phyloP scores from a whole-genome alignment of 441 rosid genomes.

The Pelargonium myrrhifolium region DNA sequence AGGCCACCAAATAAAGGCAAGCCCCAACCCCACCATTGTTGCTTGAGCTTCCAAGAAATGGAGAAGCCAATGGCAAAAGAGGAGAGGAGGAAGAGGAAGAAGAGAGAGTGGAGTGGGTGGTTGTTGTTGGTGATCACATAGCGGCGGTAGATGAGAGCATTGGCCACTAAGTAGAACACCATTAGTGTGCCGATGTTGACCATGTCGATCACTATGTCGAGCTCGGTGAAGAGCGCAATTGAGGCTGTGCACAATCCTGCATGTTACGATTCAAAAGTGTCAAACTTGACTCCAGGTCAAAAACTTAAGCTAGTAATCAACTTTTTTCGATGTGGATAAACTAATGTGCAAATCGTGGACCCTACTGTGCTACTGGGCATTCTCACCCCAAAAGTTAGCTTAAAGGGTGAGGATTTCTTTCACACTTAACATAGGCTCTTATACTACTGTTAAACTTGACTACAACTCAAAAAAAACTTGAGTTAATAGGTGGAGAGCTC shows the following conservation, averaged over 20 bases:
- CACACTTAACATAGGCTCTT: no score
- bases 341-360: no score
- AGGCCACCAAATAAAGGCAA: conserved; percentile 33
- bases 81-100: conserved; percentile 63
- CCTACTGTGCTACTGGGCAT: no score
- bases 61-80: conserved; percentile 50
- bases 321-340: no score
- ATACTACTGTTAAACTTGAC: no score
- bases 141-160: conserved; percentile 69
- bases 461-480: no score
- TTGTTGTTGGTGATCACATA: conserved; percentile 39
- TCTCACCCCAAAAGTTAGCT: no score
- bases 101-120: conserved; percentile 44
- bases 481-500: no score
- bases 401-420: no score
- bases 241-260: conserved; percentile 87
- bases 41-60: conserved; percentile 49
- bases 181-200: conserved; percentile 70
- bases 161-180: conserved; percentile 83
- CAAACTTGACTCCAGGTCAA: no score
- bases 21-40: conserved; percentile 56
- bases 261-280: not conserved
- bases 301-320: no score
- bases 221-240: conserved; percentile 77
- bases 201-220: conserved; percentile 52